Percentiles rank a stretch among this genome's conserved stretches.
phyloP scores from a whole-genome alignment of 1,139 yeast genomes.

The Sugiyamaella paludigena region DNA sequence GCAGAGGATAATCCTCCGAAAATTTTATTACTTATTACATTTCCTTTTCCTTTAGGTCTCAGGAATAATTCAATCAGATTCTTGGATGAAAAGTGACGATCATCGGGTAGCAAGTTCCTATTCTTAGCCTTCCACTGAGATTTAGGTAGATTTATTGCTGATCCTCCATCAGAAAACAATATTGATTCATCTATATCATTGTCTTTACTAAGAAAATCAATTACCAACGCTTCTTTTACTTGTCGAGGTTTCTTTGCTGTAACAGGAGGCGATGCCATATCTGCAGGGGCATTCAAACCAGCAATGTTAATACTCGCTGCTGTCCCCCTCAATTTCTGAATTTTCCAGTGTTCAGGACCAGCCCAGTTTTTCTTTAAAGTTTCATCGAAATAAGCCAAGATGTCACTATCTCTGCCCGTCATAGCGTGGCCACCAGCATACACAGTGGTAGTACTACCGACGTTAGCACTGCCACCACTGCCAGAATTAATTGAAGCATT shows the following conservation, averaged over 20 bases:
- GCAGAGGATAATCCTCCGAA: slow-evolving; percentile 8
- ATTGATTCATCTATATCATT: slow-evolving; percentile 45
- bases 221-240: slow-evolving; percentile 37
- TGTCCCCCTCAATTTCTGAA: slow-evolving; percentile 52
- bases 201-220: slow-evolving; percentile 53
- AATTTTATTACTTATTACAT: slow-evolving; percentile 18
- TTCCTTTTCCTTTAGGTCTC: slow-evolving; percentile 53
- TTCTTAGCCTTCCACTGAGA: slow-evolving; percentile 43
- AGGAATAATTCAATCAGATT: slow-evolving; percentile 65
- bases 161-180: slow-evolving; percentile 51
- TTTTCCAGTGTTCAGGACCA: slow-evolving; percentile 94
- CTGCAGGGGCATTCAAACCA: slow-evolving; percentile 11
- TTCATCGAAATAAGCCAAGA: slow-evolving; percentile 78
- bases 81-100: slow-evolving; percentile 68
- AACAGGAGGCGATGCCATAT: slow-evolving; percentile 18
- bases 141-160: slow-evolving; percentile 45
- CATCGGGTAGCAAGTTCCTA: slow-evolving; percentile 64
- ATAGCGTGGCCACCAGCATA: slow-evolving; percentile 9
- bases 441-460: slow-evolving; percentile 9
- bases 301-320: slow-evolving; percentile 21
- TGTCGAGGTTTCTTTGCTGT: slow-evolving; percentile 24
- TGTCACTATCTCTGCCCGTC: slow-evolving; percentile 38
- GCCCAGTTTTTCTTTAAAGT: slow-evolving; percentile 73
- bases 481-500: slow-evolving; percentile 18
- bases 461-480: slow-evolving; percentile 20